Evolutionary conservation across 306 rosid genomes (phyloP).

Genomic region (Styphnolobium japonicum): DNA sequence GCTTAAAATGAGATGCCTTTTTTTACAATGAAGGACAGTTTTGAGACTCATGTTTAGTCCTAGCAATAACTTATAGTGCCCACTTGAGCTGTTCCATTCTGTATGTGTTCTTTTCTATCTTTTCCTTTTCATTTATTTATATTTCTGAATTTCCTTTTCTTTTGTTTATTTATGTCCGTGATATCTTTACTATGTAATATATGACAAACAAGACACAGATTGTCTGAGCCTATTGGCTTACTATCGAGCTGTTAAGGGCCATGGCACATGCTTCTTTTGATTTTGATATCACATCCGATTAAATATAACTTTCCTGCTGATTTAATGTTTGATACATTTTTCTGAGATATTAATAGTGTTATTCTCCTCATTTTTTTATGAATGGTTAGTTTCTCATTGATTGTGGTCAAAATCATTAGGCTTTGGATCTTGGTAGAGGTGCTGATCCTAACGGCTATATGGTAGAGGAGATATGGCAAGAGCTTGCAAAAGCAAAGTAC

Average conservation of each 20-base stretch:
- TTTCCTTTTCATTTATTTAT: not conserved
- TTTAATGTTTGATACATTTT: not conserved
- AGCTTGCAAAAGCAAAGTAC: conserved; percentile 84
- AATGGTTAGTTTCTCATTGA: not conserved
- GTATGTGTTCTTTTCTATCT: conserved; percentile 8
- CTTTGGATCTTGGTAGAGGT: conserved; percentile 95
- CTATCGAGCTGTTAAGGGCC: not conserved
- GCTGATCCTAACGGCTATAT: conserved; percentile 73
- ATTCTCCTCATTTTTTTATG: not conserved
- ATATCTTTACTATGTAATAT: not conserved
- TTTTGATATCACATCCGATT: not conserved
- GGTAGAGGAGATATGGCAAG: conserved; percentile 95
- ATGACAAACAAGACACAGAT: not conserved
- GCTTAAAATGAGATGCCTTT: no score
- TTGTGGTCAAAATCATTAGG: conserved; percentile 43
- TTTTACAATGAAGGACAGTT: no score
- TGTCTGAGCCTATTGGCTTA: not conserved
- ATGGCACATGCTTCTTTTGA: not conserved
- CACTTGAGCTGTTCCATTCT: not conserved
- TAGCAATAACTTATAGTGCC: not conserved
- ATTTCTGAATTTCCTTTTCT: not conserved
- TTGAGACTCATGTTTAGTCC: not conserved
- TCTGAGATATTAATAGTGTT: not conserved
- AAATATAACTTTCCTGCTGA: not conserved
- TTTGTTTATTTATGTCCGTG: not conserved